Base-by-base conservation (phyloP, 2,329 filamentous ascomycete species). In the Penicillium decumbens region DNA sequence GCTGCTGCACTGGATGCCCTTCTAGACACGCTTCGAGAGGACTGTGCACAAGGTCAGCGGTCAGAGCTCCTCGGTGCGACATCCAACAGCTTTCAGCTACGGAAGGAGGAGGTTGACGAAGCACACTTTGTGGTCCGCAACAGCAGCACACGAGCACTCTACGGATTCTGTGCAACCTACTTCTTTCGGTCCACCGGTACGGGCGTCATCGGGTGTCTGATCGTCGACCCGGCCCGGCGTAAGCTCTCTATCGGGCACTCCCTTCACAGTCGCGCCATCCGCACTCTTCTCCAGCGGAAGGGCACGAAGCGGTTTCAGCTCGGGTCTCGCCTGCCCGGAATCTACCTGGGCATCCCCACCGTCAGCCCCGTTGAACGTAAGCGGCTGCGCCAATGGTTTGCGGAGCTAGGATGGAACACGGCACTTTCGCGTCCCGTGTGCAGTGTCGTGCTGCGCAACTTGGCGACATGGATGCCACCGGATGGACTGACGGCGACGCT, bases 81-180 rank as follows among this genome's bases (percentile, higher is more conserved):
- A 1, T 84, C 89, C 1, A 80, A 80, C 41, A 87, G 87, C 0
- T 95, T 97, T 65, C 80, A 90, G 49, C 74, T 95, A 2, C 81
- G 79, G 55, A 83, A 84, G 58, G 75, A 81, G 0, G 80, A 84
- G 40, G 79, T 95, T 25, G 82, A 88, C 48, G 89, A 95, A 69
- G 77, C 84, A 0, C 91, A 97, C 67, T 95, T 92, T 64, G 90
- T 96, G 7, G 91, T 97, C 28, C 82, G 91, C 18, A 97, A 96
- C 66, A 95, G 88, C 72, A 95, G 88, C 67, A 97, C 91, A 0
- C 86, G 89, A 55, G 88, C 88, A 0, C 73, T 97, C 0, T 96
- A 95, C 64, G 91, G 91, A 1, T 97, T 96, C 69, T 92, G 88
- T 63, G 87, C 90, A 0, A 95, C 90, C 0, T 96, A 95, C 65